These are phyloP conservation scores for Colletotrichum sansevieriae DNA, from an alignment of 2,329 filamentous ascomycete genomes.

Conservation along the genomic window DNA sequence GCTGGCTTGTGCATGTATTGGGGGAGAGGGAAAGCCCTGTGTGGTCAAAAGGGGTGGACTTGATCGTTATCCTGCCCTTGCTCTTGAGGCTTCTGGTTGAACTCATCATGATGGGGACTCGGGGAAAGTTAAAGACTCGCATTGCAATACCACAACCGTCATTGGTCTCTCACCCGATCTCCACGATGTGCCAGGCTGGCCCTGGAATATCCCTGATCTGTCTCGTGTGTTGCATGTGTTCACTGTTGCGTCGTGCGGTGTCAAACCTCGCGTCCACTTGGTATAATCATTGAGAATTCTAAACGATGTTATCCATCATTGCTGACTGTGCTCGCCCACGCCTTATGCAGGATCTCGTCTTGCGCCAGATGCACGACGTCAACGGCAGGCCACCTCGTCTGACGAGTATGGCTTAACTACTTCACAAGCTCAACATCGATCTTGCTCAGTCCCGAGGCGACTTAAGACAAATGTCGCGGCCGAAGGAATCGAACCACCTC, in stretches of 20 bases:
- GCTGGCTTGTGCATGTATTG: conserved; percentile 43
- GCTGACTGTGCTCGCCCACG: no score
- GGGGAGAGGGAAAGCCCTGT: conserved; percentile 98
- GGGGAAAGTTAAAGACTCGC: conserved; percentile 17
- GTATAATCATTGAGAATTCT: no score
- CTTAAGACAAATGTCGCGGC: no score
- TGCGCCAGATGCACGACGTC: no score
- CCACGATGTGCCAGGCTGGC: background rate
- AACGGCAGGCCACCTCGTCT: no score
- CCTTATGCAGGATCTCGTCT: no score
- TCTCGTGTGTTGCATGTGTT: background rate
- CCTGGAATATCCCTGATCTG: background rate
- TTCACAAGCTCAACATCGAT: no score
- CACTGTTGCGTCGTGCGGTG: background rate
- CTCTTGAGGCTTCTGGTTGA: conserved; percentile 24
- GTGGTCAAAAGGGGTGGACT: conserved; percentile 85
- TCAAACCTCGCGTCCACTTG: background rate
- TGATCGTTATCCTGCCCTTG: conserved; percentile 81
- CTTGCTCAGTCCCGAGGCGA: no score
- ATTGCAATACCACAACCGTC: conserved; percentile 36
- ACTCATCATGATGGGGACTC: conserved; percentile 23
- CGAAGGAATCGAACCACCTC: no score
- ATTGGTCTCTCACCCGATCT: conserved; percentile 20
- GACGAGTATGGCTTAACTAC: no score
- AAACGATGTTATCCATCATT: no score